phyloP scores from a whole-genome alignment of 2,329 filamentous ascomycete genomes.

The Penicillium sp. region DNA sequence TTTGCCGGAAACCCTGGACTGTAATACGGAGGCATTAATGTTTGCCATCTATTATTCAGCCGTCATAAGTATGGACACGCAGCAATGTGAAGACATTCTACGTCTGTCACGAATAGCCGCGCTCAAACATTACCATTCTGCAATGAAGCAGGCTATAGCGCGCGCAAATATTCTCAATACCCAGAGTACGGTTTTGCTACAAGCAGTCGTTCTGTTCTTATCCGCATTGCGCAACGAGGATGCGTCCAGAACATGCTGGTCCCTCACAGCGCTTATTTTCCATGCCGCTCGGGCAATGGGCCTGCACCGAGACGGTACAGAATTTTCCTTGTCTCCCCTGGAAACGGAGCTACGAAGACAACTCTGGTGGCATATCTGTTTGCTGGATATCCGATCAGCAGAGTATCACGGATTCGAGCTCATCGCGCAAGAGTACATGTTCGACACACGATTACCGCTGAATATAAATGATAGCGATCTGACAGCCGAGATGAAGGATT shows the following conservation, averaged over 20 bases:
- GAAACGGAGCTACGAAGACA: constrained; percentile 51
- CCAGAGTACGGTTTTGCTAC: constrained; percentile 57
- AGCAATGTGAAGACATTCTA: constrained; percentile 49
- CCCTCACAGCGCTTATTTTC: constrained; percentile 29
- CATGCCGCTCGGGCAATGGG: constrained; percentile 32
- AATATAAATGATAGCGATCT: constrained; percentile 53
- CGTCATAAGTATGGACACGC: constrained; percentile 50
- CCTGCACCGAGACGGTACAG: constrained; percentile 43
- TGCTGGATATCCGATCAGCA: constrained; percentile 46
- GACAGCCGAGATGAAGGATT: constrained; percentile 44
- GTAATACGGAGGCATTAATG: constrained; percentile 55
- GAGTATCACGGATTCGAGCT: constrained; percentile 50
- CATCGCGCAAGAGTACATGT: constrained; percentile 37
- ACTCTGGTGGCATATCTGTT: constrained; percentile 50
- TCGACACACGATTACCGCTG: constrained; percentile 47
- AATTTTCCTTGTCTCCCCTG: constrained; percentile 45
- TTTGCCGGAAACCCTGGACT: constrained; percentile 47
- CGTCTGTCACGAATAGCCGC: constrained; percentile 48
- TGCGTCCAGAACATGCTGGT: constrained; percentile 28
- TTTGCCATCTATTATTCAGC: constrained; percentile 62
- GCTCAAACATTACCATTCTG: constrained; percentile 57
- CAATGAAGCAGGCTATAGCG: constrained; percentile 59
- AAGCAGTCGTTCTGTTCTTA: constrained; percentile 61
- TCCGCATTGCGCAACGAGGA: constrained; percentile 40
- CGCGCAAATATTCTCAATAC: constrained; percentile 60